Conservation (phyloP, 805 yeast species). For the Yarrowia divulgata region DNA sequence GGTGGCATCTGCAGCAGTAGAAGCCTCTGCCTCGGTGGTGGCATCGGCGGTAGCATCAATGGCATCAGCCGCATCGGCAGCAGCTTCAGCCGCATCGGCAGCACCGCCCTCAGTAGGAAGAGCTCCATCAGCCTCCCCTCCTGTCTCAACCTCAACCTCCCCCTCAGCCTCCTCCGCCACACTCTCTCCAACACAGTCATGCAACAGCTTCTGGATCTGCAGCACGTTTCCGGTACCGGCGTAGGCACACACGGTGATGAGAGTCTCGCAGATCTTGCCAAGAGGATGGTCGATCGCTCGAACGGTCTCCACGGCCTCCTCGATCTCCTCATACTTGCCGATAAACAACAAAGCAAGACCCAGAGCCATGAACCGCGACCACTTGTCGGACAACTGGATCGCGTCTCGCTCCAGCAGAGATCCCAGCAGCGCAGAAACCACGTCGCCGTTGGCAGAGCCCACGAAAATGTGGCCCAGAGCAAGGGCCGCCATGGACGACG, state of each 20-base stretch:
- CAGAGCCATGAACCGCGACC: constrained; percentile 88
- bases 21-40: constrained; percentile 44
- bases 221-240: constrained; percentile 98
- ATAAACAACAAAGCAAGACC: constrained; percentile 91
- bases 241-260: constrained; percentile 91
- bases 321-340: constrained; percentile 95
- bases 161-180: constrained; percentile 55
- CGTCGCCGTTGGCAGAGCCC: constrained; percentile 94
- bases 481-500: constrained; percentile 84
- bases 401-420: constrained; percentile 86
- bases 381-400: constrained; percentile 78
- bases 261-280: constrained; percentile 83
- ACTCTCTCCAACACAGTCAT: constrained; percentile 72
- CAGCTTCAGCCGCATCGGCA: constrained; percentile 45
- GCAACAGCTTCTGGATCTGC: constrained; percentile 88
- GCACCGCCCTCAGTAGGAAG: constrained; percentile 45
- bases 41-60: constrained; percentile 42
- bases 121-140: constrained; percentile 53
- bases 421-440: constrained; percentile 89
- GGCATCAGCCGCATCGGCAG: constrained; percentile 45
- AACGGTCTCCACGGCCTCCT: constrained; percentile 85
- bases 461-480: constrained; percentile 94
- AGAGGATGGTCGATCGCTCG: constrained; percentile 96
- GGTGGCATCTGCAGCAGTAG: constrained; percentile 45
- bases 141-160: constrained; percentile 58